Evolutionary conservation across 2,329 filamentous ascomycete species (phyloP).

Genomic region (Fusarium paranaense): DNA sequence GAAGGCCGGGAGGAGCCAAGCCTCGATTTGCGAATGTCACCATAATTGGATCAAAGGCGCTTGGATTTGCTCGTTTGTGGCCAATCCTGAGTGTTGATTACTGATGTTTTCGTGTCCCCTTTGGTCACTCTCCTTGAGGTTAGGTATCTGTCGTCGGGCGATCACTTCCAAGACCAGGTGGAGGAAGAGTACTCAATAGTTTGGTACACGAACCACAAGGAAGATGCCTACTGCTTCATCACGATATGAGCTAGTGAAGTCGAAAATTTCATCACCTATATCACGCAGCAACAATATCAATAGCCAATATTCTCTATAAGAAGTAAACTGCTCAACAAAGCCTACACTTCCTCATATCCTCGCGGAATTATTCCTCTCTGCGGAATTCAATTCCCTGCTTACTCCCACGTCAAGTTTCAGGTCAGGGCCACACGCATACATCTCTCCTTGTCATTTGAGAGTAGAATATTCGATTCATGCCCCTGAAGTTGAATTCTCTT

Average conservation of each 20-base stretch:
- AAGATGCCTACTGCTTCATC: background rate
- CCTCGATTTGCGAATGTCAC: background rate
- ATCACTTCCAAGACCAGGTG: background rate
- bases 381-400: background rate
- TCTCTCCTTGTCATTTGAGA: background rate
- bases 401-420: background rate
- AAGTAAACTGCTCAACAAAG: background rate
- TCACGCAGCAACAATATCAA: background rate
- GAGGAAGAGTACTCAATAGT: background rate
- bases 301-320: background rate
- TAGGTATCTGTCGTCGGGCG: background rate
- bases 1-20: background rate
- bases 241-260: too few relatives aligned
- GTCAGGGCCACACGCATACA: background rate
- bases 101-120: background rate
- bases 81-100: background rate
- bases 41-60: background rate
- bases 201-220: background rate
- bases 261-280: background rate
- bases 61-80: background rate
- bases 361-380: background rate
- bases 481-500: background rate
- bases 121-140: background rate
- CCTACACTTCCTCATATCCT: background rate
- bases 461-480: background rate